Base-by-base conservation (phyloP, 306 rosid species). In the Cicer judaicum region DNA sequence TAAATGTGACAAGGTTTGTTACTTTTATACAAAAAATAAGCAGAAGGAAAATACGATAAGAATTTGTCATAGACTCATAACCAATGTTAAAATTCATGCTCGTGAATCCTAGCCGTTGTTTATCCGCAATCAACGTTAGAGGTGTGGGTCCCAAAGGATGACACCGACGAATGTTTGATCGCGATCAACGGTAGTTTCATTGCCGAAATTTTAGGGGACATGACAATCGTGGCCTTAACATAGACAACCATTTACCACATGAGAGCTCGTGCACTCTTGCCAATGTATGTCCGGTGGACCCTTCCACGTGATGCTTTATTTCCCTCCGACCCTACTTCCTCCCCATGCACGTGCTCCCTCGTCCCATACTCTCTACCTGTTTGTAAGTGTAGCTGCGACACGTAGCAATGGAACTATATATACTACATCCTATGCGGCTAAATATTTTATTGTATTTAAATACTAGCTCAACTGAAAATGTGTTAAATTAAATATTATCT, bases 201-300 rank as follows among this genome's bases (percentile, higher is more conserved):
- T 79, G 81, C 80, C 87, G 87, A 10, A 74, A 74, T 76, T 83
- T 49, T 8, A 84, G 91, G 85, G 49, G 21, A 82, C 73, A 79
- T 0, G 15, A 18, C 36, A 83, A 76, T 71, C 81, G 91, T 78
- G 93, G 87, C 54, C 55, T 41, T 10, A 78, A 80, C 61, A 38
- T 15, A 15, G 52, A 57, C 60, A 64, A 24, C 61, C 86, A 76
- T 8, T 11, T 36, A 73, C 21, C 63, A 5, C 78, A 70, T 87
- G 96, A 76, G 73, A 69, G 76, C 85, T 83, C 85, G 88, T 92
- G 96, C 73, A 24, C 6, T 40, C 73, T 81, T 69, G 76, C 70
- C 80, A 72, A 21, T 15, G 2, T 15, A 24, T 24, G 34, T 34
- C 11, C 1, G 0, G 16, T 54, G 85, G 89, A 86, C 5, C 88